Conservation (phyloP, 108 stramenopile genomes). For the Pseudonitzschia multiseries region DNA sequence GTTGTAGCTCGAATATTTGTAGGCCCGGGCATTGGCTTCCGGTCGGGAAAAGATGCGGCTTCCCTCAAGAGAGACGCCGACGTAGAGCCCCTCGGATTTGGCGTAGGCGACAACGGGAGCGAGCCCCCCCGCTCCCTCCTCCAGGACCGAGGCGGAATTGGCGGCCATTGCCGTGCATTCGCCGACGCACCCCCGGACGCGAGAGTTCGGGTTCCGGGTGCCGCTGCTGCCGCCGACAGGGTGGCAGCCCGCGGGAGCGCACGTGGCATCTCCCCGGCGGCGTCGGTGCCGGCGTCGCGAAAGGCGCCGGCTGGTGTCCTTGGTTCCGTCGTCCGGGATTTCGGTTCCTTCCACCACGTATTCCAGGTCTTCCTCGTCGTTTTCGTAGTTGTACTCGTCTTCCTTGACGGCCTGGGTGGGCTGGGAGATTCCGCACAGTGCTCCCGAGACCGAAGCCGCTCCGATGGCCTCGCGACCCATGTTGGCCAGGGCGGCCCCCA, state of each 20-base stretch:
- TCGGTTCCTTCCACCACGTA: neutral
- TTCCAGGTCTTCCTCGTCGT: slow-evolving; percentile 8
- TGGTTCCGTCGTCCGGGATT: neutral
- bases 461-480: slow-evolving; percentile 82
- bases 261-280: neutral
- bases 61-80: slow-evolving; percentile 87
- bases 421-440: slow-evolving; percentile 31
- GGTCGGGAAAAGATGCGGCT: slow-evolving; percentile 72
- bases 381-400: slow-evolving; percentile 56
- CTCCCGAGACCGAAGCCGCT: slow-evolving; percentile 67
- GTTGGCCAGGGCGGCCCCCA: slow-evolving; percentile 77
- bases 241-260: neutral
- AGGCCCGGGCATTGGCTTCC: slow-evolving; percentile 76
- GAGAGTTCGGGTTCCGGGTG: neutral
- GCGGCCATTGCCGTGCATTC: neutral
- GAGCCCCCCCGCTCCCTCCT: slow-evolving; percentile 33
- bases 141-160: neutral
- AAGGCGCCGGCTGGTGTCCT: neutral
- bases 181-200: neutral
- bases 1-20: slow-evolving; percentile 57
- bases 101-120: slow-evolving; percentile 89
- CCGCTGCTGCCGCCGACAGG: neutral
- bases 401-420: slow-evolving; percentile 51
- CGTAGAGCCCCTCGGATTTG: slow-evolving; percentile 82
- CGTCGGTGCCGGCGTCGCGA: neutral